Base-by-base conservation (phyloP, 164 flowering plant genomes). In the Nymphaea colorata region DNA sequence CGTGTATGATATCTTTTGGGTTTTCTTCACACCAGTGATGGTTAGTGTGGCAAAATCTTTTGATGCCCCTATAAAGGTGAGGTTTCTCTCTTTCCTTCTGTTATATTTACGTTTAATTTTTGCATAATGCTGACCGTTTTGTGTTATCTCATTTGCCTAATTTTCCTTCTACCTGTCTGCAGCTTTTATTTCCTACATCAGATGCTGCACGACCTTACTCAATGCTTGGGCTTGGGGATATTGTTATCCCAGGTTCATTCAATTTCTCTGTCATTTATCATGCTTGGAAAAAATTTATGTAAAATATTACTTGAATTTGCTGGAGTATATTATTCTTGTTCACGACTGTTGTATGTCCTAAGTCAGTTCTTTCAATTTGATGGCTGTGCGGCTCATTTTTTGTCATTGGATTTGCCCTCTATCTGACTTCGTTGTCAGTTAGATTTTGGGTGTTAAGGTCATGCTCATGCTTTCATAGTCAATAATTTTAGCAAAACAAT, bases 1-100 rank as follows among this genome's bases (percentile, higher is more conserved):
- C 77, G 79, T 95, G 15, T 95, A 95, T 75, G 99, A 95, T 79
- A 92, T 95, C 55, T 95, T 95, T 78, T 92, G 99, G 98, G 99
- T 95, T 62, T 95, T 95, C 79, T 92, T 95, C 72, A 95, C 98
- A 41, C 99, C 99, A 4, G 99, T 95, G 72, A 95, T 95, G 99
- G 97, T 95, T 70, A 95, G 98, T 73, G 99, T 95, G 71, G 99
- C 99, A 44, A 95, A 92, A 80, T 95, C 99, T 67, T 95, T 95
- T 76, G 99, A 95, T 78, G 99, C 99, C 62, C 99, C 99, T 41
- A 95, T 92, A 72, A 95, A 92, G 99, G 98, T 95, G 5, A 73
- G 85, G 80, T 64, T 18, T 66, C n/a, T n/a, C 63, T 61, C n/a
- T 61, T 51, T 5, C 14, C 14, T 15, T 12, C 16, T 3, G 42